Base-by-base conservation (phyloP, 192 early-diverging fungal species). In the Coemansia guatemalensis region DNA sequence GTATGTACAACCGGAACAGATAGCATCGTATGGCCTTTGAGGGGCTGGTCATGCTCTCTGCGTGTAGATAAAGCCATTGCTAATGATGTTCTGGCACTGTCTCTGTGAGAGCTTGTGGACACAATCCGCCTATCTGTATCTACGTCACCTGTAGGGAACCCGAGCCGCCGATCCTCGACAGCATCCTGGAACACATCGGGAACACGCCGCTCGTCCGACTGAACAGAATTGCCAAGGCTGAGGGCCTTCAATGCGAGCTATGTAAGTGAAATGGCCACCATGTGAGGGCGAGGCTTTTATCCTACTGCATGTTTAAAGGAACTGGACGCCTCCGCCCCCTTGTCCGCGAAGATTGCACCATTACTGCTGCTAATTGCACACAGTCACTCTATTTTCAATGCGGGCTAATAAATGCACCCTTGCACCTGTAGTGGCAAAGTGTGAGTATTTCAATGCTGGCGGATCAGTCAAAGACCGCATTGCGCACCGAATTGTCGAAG, bases 391-490 rank as follows among this genome's bases (percentile, higher is more conserved):
- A 18, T 26, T 20, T 7, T 17, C 35, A 26, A 20, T 7, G 24
- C 9, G 12, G 8, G 20, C 21, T 21, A 30, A 33, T 53, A 21
- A 21, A 33, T 21, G 50, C 32, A 27, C 27, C 30, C 24, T 32
- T 8, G 22, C 33, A 47, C 60, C 7, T 32, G 49, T 73, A 73
- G 70, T 93, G 82, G 91, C 90, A 74, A 99, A 99, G 80, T 98
- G 95, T 75, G 97, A 99, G 86, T 99, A 85, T 78, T 98, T 98
- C 79, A 99, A 99, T 69, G 93, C 95, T 18, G 97, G 97, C 56
- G 96, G 97, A 30, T 96, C 94, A 35, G 97, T 98, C 82, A 98
- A 99, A 83, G 97, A 99, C 75, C 88, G 97, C 67, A 97, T 99
- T 84, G 97, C 90, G 41, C 87, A 88, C 78, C 90, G 97, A 65